Evolutionary conservation across 176 grass and related monocot species (phyloP), one percentile per base, ranked within the genome.

Genomic region (Canna indica): DNA sequence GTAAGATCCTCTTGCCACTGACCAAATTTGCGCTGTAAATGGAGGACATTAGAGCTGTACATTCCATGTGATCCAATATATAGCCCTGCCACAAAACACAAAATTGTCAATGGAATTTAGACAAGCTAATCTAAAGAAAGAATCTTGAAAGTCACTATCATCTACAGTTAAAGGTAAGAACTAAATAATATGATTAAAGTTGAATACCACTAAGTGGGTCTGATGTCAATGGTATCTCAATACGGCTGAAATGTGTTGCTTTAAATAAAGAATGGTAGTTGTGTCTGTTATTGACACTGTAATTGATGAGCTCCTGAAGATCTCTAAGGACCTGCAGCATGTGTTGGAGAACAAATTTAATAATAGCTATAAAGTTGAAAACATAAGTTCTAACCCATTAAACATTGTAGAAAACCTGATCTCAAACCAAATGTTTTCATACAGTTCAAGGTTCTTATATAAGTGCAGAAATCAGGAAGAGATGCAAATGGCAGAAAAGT

Each of bases 21-120:
- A 78, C 94, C 94, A 75, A 90, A 97, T 66, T 97, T 97, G 35
- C 77, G 77, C 81, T 85, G 83, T 74, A 97, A 89, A 85, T 81
- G 82, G 70, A 97, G 82, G 58, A 90, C 76, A 80, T 90, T 90
- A 41, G 94, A 88, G 68, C 34, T 61, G 36, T 85, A 85, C 69
- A 90, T 78, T 67, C 86, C 94, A 81, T 82, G 87, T 46, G 86
- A 73, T 11, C 81, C 85, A 59, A 85, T 66, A 75, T 97, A 97
- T 72, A 97, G 82, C 36, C 89, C 94, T 97, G 78, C 54, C 59
- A 73, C 29, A 54, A 56, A 9, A 64, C 59, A 73, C 29, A 54
- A 56, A 9, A 64, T 72, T 7, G n/a, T 60, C 13, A 4, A 22
- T 78, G 81, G 48, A n/a, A 36, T 67, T 71, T 36, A 58, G 15